Conservation (phyloP, 2,329 filamentous ascomycete species). For the Dothideomycetes sp. region DNA sequence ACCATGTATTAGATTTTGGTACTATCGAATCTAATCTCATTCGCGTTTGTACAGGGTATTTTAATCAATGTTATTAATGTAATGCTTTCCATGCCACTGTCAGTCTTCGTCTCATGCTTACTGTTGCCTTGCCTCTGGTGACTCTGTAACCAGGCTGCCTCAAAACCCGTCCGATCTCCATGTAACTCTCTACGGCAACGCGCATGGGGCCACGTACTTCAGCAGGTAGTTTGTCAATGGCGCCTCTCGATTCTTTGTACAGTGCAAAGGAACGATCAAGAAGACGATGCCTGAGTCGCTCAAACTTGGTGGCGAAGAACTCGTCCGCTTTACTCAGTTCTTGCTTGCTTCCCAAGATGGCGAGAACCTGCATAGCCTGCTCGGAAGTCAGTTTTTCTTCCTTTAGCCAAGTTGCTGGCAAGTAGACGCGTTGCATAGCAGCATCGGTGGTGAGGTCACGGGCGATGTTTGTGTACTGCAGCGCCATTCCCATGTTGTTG, state of each 20-base stretch:
- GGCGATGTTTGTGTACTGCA: constrained; percentile 72
- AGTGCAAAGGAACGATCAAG: constrained; percentile 53
- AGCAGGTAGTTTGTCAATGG: constrained; percentile 53
- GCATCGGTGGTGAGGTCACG: constrained; percentile 64
- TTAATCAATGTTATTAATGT: constrained; percentile 1
- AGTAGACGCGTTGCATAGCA: constrained; percentile 55
- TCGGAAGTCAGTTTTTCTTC: constrained; percentile 46
- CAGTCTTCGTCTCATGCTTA: constrained; percentile 41
- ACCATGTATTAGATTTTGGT: no score
- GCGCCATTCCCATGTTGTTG: constrained; percentile 58
- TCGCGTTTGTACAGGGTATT: constrained; percentile 7
- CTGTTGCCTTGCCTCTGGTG: constrained; percentile 38
- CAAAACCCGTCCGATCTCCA: constrained; percentile 63
- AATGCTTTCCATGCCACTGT: constrained; percentile 49
- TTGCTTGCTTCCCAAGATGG: constrained; percentile 7
- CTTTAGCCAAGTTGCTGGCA: constrained; percentile 56
- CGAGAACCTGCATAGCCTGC: constrained; percentile 40
- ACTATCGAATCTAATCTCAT: no score
- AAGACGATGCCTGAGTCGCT: constrained; percentile 44
- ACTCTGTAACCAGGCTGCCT: constrained; percentile 36
- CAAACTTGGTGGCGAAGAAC: constrained; percentile 40
- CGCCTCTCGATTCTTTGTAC: constrained; percentile 45
- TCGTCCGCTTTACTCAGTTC: constrained; percentile 21
- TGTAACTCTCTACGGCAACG: constrained; percentile 65
- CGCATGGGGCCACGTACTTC: constrained; percentile 55